phyloP scores from a whole-genome alignment of 768 basidiomycete species.

The Tubosaeta sp. region DNA sequence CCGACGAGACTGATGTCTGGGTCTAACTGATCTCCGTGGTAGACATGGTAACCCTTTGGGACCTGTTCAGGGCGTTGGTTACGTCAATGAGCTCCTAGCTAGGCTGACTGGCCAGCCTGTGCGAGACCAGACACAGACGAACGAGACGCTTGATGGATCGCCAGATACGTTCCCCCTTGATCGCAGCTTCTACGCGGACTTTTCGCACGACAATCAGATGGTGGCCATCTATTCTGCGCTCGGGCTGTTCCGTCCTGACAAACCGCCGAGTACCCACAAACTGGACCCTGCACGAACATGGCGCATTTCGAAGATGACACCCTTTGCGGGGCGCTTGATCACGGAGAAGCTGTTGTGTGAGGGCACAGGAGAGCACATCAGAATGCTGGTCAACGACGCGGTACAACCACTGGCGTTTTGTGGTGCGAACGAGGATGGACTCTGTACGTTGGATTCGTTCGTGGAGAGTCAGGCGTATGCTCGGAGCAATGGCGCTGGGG shows the following conservation, averaged over 20 bases:
- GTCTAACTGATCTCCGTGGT: neutral
- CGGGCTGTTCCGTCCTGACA: slow-evolving; percentile 46
- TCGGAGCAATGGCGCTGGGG: slow-evolving; percentile 61
- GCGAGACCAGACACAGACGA: slow-evolving; percentile 68
- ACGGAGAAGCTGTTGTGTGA: slow-evolving; percentile 62
- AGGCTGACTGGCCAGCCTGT: slow-evolving; percentile 65
- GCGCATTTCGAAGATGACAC: slow-evolving; percentile 57
- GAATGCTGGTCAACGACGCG: slow-evolving; percentile 78
- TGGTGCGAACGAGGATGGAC: slow-evolving; percentile 44
- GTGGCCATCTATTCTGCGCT: slow-evolving; percentile 65
- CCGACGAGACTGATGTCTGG: neutral
- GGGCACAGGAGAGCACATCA: slow-evolving; percentile 43
- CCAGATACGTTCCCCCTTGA: slow-evolving; percentile 69
- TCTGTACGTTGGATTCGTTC: slow-evolving; percentile 65
- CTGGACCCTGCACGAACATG: slow-evolving; percentile 38
- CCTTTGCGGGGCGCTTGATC: slow-evolving; percentile 73
- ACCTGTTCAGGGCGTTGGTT: slow-evolving; percentile 79
- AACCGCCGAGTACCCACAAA: slow-evolving; percentile 10
- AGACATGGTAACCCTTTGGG: slow-evolving; percentile 70
- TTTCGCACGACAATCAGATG: slow-evolving; percentile 86
- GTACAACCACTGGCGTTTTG: slow-evolving; percentile 63
- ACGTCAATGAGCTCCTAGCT: slow-evolving; percentile 84
- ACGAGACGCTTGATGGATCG: slow-evolving; percentile 61
- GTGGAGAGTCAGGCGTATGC: slow-evolving; percentile 71
- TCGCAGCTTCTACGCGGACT: slow-evolving; percentile 67